Base-by-base conservation (phyloP, 345 rosid genomes). In the Bruguiera gymnorhiza region DNA sequence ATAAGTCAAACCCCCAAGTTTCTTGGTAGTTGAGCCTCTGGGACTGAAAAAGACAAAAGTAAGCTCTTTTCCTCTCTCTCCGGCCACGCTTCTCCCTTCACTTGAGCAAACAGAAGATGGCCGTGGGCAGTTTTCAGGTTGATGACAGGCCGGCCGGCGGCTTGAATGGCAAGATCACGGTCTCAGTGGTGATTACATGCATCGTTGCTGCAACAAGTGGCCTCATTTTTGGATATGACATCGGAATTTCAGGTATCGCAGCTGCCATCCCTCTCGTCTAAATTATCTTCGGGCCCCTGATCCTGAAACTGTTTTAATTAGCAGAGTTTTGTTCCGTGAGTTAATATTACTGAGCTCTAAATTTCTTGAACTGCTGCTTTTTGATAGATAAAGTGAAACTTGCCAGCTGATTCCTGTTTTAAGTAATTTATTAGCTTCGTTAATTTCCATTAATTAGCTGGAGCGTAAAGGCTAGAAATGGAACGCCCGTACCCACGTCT, bases 151-250 rank as follows among this genome's bases (percentile, higher is more conserved):
- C 79, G 18, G 59, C 30, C 67, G 21, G 48, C 65, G 51, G 46
- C 62, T 73, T 76, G 18, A 62, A 73, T 70, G 82, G 83, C 67
- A 83, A 76, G 84, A 81, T 88, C 68, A 71, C 96, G 29, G 67
- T 50, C 31, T 78, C 89, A 20, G 90, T 91, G 64, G 82, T 85
- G 68, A 69, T 86, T 80, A 85, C 91, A 50, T 87, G 97, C 81
- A 58, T 91, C 70, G 93, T 91, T 3, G 97, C 91, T 46, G 97
- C 96, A 18, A 77, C 93, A 6, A 76, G 96, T 34, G 97, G 97
- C 64, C 97, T 91, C 73, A 84, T 91, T 18, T 91, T 87, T 77
- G 97, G 97, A 15, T 91, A 87, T 68, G 96, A 89, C 71, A 85
- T 91, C 50, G 96, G 97, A 70, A 87, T 91, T 75, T 87, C 96